Evolutionary conservation across 2,329 filamentous ascomycete genomes (phyloP).

Genomic region (Metarhizium album): DNA sequence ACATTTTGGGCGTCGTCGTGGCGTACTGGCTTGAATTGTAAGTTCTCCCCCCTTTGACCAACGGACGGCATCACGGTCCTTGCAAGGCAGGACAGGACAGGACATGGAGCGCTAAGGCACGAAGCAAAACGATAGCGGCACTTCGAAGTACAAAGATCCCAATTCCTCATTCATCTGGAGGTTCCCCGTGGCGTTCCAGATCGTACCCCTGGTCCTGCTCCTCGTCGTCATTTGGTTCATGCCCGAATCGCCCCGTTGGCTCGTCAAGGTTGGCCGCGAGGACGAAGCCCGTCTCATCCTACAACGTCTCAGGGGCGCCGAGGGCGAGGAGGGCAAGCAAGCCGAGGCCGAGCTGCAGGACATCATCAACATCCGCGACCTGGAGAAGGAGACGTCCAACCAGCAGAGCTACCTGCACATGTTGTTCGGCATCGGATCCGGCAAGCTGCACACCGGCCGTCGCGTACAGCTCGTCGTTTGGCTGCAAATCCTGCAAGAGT

Average conservation of each 20-base stretch:
- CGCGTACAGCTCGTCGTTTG: conserved; percentile 61
- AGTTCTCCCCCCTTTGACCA: no score
- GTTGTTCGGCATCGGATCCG: conserved; percentile 56
- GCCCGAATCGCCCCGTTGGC: conserved; percentile 58
- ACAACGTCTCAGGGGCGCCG: conserved; percentile 48
- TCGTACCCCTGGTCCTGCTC: conserved; percentile 49
- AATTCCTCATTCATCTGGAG: conserved; percentile 51
- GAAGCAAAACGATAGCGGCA: conserved; percentile 23
- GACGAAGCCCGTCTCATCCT: conserved; percentile 60
- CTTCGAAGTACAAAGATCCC: conserved; percentile 49
- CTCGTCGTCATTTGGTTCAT: conserved; percentile 52
- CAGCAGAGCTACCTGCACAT: conserved; percentile 52
- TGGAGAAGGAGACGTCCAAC: conserved; percentile 50
- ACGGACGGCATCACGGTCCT: not conserved
- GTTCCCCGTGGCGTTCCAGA: conserved; percentile 62
- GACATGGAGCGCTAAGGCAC: not conserved
- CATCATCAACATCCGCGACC: conserved; percentile 50
- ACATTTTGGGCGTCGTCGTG: conserved; percentile 57
- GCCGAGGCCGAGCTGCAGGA: conserved; percentile 58
- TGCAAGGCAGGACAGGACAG: no score
- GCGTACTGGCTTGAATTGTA: conserved; percentile 48
- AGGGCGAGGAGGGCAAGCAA: conserved; percentile 36
- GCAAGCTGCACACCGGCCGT: conserved; percentile 53
- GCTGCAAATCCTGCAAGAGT: conserved; percentile 62
- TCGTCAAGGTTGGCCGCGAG: conserved; percentile 54